A percentile compares a stretch with the other conserved stretches of the same genome.
Evolutionary conservation across 352 stramenopile species (phyloP).

Genomic region (Pythium oligandrum): DNA sequence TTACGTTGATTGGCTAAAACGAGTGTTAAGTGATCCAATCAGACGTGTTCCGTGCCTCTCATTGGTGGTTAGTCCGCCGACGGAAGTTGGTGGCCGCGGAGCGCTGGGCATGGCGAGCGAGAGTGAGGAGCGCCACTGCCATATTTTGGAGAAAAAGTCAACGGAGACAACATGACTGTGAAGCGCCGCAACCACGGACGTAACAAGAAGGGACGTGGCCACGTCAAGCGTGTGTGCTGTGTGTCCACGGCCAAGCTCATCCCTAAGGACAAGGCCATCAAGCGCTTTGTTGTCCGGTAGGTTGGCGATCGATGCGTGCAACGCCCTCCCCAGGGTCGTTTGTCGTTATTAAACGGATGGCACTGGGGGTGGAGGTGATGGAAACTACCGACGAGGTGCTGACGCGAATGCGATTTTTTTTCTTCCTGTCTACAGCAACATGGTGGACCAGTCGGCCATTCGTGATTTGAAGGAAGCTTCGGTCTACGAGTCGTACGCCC

Average conservation of each 20-base stretch:
- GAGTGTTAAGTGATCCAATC: neutral
- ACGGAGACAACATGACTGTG: slow-evolving; percentile 95
- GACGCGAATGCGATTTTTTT: no score
- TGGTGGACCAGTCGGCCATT: slow-evolving; percentile 98
- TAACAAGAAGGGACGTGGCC: slow-evolving; percentile 99
- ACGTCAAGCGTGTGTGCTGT: slow-evolving; percentile 98
- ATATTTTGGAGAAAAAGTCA: slow-evolving; percentile 86
- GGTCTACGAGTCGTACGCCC: slow-evolving; percentile 98
- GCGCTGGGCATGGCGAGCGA: slow-evolving; percentile 9
- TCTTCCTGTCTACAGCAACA: slow-evolving; percentile 81
- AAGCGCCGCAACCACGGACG: slow-evolving; percentile 98
- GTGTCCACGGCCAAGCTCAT: slow-evolving; percentile 99
- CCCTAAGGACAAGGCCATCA: slow-evolving; percentile 95
- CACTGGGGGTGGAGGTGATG: no score
- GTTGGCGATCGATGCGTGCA: slow-evolving; percentile 20
- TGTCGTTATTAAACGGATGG: no score
- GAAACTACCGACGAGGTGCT: no score
- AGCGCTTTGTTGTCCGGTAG: slow-evolving; percentile 90
- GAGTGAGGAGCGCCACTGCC: slow-evolving; percentile 14
- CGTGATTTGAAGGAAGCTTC: slow-evolving; percentile 98
- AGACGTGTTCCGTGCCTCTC: neutral
- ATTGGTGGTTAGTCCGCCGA: slow-evolving; percentile 31
- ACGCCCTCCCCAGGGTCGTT: no score
- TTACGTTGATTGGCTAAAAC: slow-evolving; percentile 30
- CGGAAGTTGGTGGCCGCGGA: slow-evolving; percentile 33